Conservation (phyloP, 306 rosid genomes). For the Ammopiptanthus mongolicus region DNA sequence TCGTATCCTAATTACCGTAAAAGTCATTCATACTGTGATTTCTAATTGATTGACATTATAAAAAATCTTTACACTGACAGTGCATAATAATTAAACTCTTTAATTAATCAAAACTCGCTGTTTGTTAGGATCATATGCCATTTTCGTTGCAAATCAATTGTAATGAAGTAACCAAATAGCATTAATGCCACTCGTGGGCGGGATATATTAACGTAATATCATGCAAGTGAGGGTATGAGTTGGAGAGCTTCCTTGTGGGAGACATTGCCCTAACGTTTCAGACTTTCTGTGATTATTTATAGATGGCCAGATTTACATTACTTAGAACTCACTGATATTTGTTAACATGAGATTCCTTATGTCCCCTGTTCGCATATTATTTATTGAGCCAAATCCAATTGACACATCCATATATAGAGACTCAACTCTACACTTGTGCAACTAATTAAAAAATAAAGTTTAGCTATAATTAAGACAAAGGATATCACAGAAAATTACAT, state of each 20-base stretch:
- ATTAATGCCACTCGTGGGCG: background rate
- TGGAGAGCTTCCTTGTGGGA: constrained; percentile 7
- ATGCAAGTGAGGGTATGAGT: background rate
- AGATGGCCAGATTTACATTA: background rate
- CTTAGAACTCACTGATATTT: background rate
- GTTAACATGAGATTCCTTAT: constrained; percentile 18
- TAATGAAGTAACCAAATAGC: background rate
- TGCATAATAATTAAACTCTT: no score
- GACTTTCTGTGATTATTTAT: background rate
- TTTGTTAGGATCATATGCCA: background rate
- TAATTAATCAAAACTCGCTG: background rate
- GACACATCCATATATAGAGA: background rate
- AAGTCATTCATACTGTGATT: no score
- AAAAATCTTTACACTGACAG: no score
- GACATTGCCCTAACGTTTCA: background rate
- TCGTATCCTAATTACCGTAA: no score
- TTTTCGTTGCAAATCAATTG: background rate
- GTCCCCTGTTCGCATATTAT: background rate
- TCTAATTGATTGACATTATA: no score
- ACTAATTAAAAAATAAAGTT: background rate
- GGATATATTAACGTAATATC: background rate
- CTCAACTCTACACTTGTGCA: background rate
- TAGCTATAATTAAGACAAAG: background rate
- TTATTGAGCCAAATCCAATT: background rate
- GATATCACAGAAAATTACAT: background rate